Evolutionary conservation across 352 stramenopile species (phyloP).

Genomic region (Elongisporangium undulatum): DNA sequence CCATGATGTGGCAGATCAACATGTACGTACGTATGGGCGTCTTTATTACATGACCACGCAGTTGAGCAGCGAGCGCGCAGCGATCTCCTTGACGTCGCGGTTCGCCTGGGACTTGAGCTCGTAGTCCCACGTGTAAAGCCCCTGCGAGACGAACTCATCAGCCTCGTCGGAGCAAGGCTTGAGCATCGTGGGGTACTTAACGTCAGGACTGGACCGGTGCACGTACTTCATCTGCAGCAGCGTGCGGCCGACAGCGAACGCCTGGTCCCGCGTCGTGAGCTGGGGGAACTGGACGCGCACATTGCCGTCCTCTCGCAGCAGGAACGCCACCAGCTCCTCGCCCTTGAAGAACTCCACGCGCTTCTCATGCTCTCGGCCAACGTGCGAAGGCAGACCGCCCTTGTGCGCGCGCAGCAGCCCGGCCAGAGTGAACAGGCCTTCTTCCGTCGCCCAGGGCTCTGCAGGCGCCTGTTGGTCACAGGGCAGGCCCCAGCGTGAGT

Average conservation of each 20-base stretch:
- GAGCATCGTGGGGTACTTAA: neutral
- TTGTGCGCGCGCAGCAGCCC: neutral
- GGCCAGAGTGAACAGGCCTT: neutral
- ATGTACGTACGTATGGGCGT: no score
- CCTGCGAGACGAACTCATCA: neutral
- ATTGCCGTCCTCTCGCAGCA: neutral
- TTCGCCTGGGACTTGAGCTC: neutral
- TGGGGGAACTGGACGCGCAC: neutral
- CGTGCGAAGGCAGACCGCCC: neutral
- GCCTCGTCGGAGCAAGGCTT: neutral
- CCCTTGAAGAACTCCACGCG: neutral
- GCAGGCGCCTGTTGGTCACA: neutral
- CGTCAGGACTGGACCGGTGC: neutral
- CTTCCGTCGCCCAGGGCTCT: neutral
- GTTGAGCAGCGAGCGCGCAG: neutral
- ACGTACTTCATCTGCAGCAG: neutral
- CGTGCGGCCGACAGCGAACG: neutral
- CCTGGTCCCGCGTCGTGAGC: neutral
- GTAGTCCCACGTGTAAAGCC: neutral
- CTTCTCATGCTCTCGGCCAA: neutral
- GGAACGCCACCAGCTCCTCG: neutral
- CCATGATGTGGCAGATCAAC: no score
- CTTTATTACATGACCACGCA: neutral
- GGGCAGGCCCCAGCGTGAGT: no score
- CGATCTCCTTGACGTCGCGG: neutral